These are phyloP conservation scores for Mucor circinelloides DNA, from an alignment of 371 early-diverging fungal genomes.

Conservation along the genomic window DNA sequence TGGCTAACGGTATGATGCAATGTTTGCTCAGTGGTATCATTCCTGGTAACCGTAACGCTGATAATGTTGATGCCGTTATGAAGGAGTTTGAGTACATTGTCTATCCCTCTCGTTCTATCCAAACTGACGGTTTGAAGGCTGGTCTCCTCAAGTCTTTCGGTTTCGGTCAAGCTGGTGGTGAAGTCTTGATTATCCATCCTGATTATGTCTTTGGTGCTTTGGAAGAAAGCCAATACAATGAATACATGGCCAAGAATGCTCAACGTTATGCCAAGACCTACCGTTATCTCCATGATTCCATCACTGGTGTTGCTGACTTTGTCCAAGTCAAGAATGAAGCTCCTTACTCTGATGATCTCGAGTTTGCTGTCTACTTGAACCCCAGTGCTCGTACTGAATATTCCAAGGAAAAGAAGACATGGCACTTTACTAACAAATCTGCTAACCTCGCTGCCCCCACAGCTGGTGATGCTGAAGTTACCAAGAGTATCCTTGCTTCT, in stretches of 20 bases:
- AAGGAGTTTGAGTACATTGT: constrained; percentile 82
- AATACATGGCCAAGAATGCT: constrained; percentile 73
- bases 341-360: constrained; percentile 89
- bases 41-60: constrained; percentile 96
- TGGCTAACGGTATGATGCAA: constrained; percentile 95
- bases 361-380: constrained; percentile 88
- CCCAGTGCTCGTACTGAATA: constrained; percentile 88
- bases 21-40: constrained; percentile 86
- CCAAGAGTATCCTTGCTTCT: constrained; percentile 63
- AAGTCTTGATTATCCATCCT: constrained; percentile 89
- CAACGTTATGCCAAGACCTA: constrained; percentile 83
- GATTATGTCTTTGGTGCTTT: constrained; percentile 88
- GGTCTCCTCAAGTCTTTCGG: constrained; percentile 95
- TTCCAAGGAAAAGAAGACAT: constrained; percentile 74
- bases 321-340: constrained; percentile 89
- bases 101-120: constrained; percentile 87
- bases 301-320: constrained; percentile 83
- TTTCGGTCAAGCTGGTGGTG: constrained; percentile 97
- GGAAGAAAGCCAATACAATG: constrained; percentile 70
- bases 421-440: constrained; percentile 68
- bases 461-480: constrained; percentile 59
- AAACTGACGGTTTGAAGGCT: constrained; percentile 94
- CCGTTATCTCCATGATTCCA: constrained; percentile 93
- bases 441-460: constrained; percentile 36
- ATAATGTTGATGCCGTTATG: constrained; percentile 88